These are phyloP conservation scores for Crepidotus variabilis DNA, from an alignment of 768 basidiomycete genomes.

Conservation along the genomic window DNA sequence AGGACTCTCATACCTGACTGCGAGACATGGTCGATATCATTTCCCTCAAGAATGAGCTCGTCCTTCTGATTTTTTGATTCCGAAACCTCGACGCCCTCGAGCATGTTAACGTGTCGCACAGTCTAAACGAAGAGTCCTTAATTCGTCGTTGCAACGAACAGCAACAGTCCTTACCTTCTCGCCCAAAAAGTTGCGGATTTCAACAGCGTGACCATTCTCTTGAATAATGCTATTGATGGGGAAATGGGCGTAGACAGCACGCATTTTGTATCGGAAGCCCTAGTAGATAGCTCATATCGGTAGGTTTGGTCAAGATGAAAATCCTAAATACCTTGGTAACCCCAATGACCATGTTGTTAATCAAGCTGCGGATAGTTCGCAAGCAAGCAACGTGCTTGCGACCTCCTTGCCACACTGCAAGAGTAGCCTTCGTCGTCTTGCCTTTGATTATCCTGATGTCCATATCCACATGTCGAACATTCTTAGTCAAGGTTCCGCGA, in stretches of 20 bases:
- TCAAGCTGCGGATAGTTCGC: conserved; percentile 91
- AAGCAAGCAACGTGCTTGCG: conserved; percentile 99
- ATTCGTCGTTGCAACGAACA: not conserved
- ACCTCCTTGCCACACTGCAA: conserved; percentile 97
- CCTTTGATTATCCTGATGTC: conserved; percentile 82
- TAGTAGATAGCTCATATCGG: conserved; percentile 23
- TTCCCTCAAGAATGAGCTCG: conserved; percentile 90
- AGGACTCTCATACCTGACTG: conserved; percentile 68
- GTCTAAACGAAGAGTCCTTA: conserved; percentile 45
- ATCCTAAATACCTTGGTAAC: conserved; percentile 76
- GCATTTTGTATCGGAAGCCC: conserved; percentile 99
- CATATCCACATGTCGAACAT: conserved; percentile 91
- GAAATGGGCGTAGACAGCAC: conserved; percentile 99
- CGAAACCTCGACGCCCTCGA: conserved; percentile 76
- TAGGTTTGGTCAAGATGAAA: not conserved
- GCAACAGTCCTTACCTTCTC: conserved; percentile 63
- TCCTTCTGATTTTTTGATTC: conserved; percentile 95
- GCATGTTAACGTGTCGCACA: conserved; percentile 90
- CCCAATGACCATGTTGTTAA: conserved; percentile 96
- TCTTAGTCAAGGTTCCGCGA: conserved; percentile 89
- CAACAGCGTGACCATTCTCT: conserved; percentile 63
- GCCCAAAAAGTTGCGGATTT: conserved; percentile 94
- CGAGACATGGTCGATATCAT: conserved; percentile 95
- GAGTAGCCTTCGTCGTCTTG: conserved; percentile 75
- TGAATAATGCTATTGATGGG: conserved; percentile 98